These are phyloP conservation scores for Chlorella sp. DNA, from an alignment of 139 green algal genomes.

Conservation along the genomic window DNA sequence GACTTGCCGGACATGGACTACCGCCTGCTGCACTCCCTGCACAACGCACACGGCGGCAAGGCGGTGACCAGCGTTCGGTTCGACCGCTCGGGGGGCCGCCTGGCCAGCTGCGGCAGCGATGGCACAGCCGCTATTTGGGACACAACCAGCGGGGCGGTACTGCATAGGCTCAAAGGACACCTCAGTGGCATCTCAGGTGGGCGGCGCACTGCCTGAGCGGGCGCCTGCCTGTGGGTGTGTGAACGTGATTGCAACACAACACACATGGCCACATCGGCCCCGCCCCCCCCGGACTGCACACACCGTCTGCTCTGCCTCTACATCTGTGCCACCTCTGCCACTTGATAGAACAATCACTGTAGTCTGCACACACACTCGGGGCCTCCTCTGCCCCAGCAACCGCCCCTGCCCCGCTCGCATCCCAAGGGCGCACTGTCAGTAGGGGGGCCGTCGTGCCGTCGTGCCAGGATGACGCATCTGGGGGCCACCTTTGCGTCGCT, in stretches of 20 bases:
- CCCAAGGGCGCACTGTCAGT: too few species aligned
- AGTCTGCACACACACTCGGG: too few species aligned
- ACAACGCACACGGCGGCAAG: slow-evolving; percentile 38
- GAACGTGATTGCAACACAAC: not conserved
- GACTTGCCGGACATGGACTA: slow-evolving; percentile 28
- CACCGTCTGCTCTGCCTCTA: not conserved
- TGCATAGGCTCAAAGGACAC: slow-evolving; percentile 66
- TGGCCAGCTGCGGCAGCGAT: slow-evolving; percentile 82
- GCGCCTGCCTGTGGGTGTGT: not conserved
- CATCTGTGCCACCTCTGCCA: slow-evolving; percentile 54
- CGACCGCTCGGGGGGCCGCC: slow-evolving; percentile 37
- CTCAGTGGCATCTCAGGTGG: slow-evolving; percentile 10
- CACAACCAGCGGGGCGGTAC: slow-evolving; percentile 44
- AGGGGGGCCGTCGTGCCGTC: too few species aligned
- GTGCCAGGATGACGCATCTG: too few species aligned
- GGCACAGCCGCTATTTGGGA: slow-evolving; percentile 77
- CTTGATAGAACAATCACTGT: too few species aligned
- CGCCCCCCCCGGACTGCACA: not conserved
- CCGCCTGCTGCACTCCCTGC: slow-evolving; percentile 37
- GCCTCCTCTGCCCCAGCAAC: too few species aligned
- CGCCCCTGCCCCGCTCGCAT: too few species aligned
- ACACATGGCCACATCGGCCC: not conserved
- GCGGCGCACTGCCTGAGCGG: not conserved
- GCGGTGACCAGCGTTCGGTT: slow-evolving; percentile 71
- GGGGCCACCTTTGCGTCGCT: too few species aligned